Base-by-base conservation (phyloP, 1,284 basidiomycete species). In the Ustanciosporium gigantosporum region DNA sequence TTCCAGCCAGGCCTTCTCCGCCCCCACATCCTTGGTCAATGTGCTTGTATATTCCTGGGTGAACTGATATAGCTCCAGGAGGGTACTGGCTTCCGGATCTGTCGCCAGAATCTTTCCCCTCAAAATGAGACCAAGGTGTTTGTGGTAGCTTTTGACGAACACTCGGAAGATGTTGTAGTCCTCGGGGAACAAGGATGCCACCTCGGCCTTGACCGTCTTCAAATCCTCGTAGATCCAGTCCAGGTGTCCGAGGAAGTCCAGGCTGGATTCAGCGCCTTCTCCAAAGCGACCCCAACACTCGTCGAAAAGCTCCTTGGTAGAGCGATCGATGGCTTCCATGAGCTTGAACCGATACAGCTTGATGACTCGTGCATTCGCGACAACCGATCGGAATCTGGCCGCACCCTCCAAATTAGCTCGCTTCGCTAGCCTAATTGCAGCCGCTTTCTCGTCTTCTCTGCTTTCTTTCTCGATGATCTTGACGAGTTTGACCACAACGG, bases 281-380 rank as follows among this genome's bases (percentile, higher is more conserved):
- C 66, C 62, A 25, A 68, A 67, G 24, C 82, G 83, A 34, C 82
- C 79, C 75, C 86, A 90, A 15, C 86, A 86, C 19, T 83, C 82
- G 6, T 88, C 83, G 68, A 95, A 91, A 47, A 86, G 84, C 31
- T 82, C 82, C 57, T 86, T 84, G 59, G 94, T 89, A 2, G 89
- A 87, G 15, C 88, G 84, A 2, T 85, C 82, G 76, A 98, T 88
- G 22, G 84, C 84, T 70, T 90, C 89, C 56, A 87, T 84, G 57
- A 96, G 85, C 78, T 93, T 96, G 56, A 89, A 88, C 11, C 92
- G 87, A 79, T 97, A 98, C 78, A 96, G 90, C 80, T 98, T 98
- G 79, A 98, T 88, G 31, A 91, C 83, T 42, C 94, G 87, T 6
- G 92, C 90, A 66, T 74, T 77, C 29, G 72, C 71, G 1, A 70